A percentile compares a stretch with the other conserved stretches of the same genome.
Conservation (phyloP, 257 asterid species). For the Petunia axillaris region DNA sequence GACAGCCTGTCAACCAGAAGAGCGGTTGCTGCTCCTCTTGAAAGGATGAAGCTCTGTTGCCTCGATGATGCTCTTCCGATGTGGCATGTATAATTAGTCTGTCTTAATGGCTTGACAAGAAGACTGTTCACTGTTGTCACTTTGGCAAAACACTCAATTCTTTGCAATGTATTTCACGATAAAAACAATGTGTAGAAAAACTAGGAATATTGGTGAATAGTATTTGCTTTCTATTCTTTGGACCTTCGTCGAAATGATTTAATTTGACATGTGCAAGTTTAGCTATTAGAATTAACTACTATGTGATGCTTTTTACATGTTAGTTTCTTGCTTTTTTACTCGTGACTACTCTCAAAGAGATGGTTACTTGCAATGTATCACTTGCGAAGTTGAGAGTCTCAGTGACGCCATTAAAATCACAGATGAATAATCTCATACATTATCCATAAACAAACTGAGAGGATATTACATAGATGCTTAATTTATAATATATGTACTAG, state of each 20-base stretch:
- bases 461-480: neutral
- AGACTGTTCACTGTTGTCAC: constrained; percentile 31
- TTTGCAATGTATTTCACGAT: constrained; percentile 44
- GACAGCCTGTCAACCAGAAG: constrained; percentile 81
- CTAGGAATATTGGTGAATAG: constrained; percentile 44
- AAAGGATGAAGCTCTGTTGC: constrained; percentile 21
- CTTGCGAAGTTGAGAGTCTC: too few relatives aligned
- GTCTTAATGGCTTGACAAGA: constrained; percentile 37
- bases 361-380: too few relatives aligned
- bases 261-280: neutral
- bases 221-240: constrained; percentile 33
- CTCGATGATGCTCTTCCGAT: constrained; percentile 27
- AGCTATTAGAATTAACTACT: neutral
- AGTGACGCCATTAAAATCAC: neutral
- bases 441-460: neutral
- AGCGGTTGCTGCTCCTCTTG: constrained; percentile 85
- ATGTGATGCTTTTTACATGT: neutral
- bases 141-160: constrained; percentile 43
- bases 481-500: neutral
- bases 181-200: constrained; percentile 53
- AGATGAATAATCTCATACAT: neutral
- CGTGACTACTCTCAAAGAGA: neutral
- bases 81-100: constrained; percentile 41
- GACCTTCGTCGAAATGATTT: constrained; percentile 17
- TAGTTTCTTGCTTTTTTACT: neutral